Evolutionary conservation across 306 rosid genomes (phyloP).

Genomic region (Citrullus amarus): DNA sequence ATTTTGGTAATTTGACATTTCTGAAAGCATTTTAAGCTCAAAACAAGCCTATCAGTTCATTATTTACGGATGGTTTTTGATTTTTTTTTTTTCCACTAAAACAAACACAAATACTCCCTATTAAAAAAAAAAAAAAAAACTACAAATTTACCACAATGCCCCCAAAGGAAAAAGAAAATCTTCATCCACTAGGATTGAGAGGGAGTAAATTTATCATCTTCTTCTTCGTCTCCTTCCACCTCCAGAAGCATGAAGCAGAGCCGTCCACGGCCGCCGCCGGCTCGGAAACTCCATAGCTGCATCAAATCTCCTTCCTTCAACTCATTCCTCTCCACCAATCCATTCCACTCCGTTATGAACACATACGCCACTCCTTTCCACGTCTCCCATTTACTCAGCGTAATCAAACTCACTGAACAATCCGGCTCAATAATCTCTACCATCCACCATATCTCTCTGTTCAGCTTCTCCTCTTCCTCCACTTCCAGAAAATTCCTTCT

Average conservation of each 20-base stretch:
- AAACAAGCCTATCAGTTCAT: no score
- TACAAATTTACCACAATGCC: background rate
- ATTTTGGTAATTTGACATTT: no score
- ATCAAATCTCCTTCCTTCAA: background rate
- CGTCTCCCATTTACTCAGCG: conserved; percentile 1
- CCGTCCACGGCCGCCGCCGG: background rate
- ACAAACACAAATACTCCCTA: no score
- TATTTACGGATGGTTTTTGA: no score
- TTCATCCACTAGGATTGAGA: background rate
- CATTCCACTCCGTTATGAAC: background rate
- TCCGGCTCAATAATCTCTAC: conserved; percentile 5
- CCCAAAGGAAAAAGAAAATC: background rate
- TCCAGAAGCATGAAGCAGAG: background rate
- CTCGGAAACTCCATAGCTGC: conserved; percentile 5
- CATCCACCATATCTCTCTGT: background rate
- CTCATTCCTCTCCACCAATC: background rate
- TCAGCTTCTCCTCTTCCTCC: background rate
- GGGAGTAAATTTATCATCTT: background rate
- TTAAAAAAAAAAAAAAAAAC: no score
- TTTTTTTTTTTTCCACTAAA: no score
- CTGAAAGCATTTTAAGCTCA: no score
- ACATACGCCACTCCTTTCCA: background rate
- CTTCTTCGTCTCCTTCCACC: background rate
- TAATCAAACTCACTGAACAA: background rate
- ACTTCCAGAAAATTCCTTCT: background rate